Conservation (phyloP, 1,284 basidiomycete genomes). For the Trichosporon coremiiforme region DNA sequence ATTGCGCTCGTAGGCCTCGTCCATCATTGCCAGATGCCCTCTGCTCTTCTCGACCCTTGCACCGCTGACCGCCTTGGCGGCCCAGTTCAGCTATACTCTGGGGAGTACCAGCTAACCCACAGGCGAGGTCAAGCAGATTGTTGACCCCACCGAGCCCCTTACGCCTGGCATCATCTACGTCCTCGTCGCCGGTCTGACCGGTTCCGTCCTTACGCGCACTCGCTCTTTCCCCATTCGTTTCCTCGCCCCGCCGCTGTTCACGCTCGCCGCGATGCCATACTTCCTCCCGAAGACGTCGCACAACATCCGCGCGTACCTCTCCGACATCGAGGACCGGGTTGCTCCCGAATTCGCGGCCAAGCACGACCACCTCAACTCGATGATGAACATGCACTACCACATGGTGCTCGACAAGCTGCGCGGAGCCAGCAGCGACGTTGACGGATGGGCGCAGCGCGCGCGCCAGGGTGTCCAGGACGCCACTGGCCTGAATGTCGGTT, state of each 20-base stretch:
- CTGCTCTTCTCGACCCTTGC: no score
- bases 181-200: slow-evolving; percentile 81
- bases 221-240: slow-evolving; percentile 68
- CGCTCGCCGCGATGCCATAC: slow-evolving; percentile 68
- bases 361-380: slow-evolving; percentile 68
- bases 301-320: slow-evolving; percentile 69
- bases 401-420: slow-evolving; percentile 60
- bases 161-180: slow-evolving; percentile 85
- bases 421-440: slow-evolving; percentile 52
- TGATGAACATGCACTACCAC: slow-evolving; percentile 64
- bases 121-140: slow-evolving; percentile 79
- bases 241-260: slow-evolving; percentile 69
- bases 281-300: slow-evolving; percentile 76
- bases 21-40: no score
- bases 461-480: slow-evolving; percentile 67
- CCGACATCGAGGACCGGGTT: slow-evolving; percentile 69
- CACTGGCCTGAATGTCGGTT: slow-evolving; percentile 71
- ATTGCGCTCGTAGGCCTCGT: no score
- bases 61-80: no score
- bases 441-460: slow-evolving; percentile 57
- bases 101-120: slow-evolving; percentile 23
- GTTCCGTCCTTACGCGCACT: slow-evolving; percentile 79
- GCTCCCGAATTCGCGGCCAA: slow-evolving; percentile 68
- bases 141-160: slow-evolving; percentile 75
- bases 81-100: no score